Evolutionary conservation across 2,329 filamentous ascomycete species (phyloP), one percentile per base, ranked within the genome.

Genomic region (Alternaria longipes): DNA sequence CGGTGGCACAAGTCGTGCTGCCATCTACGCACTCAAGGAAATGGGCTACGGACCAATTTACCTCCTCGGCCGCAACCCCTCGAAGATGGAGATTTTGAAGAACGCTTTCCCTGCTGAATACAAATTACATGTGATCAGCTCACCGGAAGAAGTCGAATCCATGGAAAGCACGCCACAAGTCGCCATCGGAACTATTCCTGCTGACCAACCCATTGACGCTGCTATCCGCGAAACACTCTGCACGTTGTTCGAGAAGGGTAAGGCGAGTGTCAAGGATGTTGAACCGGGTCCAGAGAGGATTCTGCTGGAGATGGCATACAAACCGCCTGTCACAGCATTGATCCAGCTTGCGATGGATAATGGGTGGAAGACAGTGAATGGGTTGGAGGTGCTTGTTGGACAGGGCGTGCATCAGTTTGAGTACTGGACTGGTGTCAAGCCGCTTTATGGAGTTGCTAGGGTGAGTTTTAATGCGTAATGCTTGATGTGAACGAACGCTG

Each of bases 271-370:
- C 4, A 53, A 47, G 63, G 55, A 54, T n/a, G 66, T 66, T 26
- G 60, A 65, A 12, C 55, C 57, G 1, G 68, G 55, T 8, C 76
- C 76, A 24, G 79, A 80, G 53, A 79, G 79, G 6, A 80, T 95
- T 12, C 80, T 98, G 62, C 81, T 98, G 4, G 95, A 99, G 79
- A 97, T 99, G 94, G 94, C 95, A 2, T 99, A 99, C 80, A 96
- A 94, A 79, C 95, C 95, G 20, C 84, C 86, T 0, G 86, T 91
- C 54, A 99, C 95, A 5, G 87, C 90, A 8, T 80, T 97, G 67
- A 97, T 98, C 89, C 86, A 91, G 75, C 82, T 97, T 75, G 94
- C 94, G 3, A 85, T 89, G 70, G 86, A 90, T 68, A 86, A 87
- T 12, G 90, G 90, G 3, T 99, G 95, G 95, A 85, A 82, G 57